Conservation (phyloP, 768 basidiomycete species). For the Termitomyces sp. region DNA sequence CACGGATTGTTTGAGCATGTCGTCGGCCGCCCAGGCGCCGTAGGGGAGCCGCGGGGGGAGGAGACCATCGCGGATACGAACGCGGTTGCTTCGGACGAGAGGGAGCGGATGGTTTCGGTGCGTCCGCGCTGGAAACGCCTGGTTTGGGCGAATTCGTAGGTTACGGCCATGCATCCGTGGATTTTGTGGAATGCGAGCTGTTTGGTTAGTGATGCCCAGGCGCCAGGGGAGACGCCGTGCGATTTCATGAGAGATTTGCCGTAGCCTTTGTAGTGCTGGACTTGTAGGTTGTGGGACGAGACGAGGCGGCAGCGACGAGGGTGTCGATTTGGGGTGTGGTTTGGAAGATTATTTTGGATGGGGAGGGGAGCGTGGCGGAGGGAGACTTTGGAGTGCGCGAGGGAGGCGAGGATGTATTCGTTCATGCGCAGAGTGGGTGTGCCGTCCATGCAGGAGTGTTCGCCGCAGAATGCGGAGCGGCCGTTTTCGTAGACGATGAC, state of each 20-base stretch:
- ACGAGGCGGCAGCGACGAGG: constrained; percentile 70
- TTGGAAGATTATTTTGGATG: constrained; percentile 68
- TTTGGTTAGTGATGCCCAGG: constrained; percentile 93
- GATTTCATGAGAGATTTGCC: constrained; percentile 86
- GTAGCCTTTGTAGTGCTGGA: constrained; percentile 82
- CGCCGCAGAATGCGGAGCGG: constrained; percentile 88
- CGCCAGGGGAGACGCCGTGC: constrained; percentile 83
- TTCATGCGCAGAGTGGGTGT: constrained; percentile 94
- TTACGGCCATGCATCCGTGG: constrained; percentile 65
- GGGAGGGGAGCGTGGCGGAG: constrained; percentile 40
- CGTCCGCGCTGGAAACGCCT: constrained; percentile 86
- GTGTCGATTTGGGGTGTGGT: constrained; percentile 48
- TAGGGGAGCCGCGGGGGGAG: constrained; percentile 33
- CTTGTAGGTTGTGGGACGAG: constrained; percentile 72
- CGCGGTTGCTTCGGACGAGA: constrained; percentile 74
- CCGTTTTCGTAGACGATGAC: constrained; percentile 95
- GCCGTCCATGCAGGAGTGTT: constrained; percentile 89
- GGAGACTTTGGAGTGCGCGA: constrained; percentile 69
- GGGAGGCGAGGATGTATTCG: constrained; percentile 81
- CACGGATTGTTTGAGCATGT: constrained; percentile 58
- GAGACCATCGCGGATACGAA: constrained; percentile 89
- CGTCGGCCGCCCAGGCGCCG: constrained; percentile 87
- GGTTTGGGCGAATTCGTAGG: constrained; percentile 94
- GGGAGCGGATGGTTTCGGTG: constrained; percentile 92
- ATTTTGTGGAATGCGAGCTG: constrained; percentile 94